phyloP scores from a whole-genome alignment of 2,329 filamentous ascomycete genomes.

The Xylaria sp. region DNA sequence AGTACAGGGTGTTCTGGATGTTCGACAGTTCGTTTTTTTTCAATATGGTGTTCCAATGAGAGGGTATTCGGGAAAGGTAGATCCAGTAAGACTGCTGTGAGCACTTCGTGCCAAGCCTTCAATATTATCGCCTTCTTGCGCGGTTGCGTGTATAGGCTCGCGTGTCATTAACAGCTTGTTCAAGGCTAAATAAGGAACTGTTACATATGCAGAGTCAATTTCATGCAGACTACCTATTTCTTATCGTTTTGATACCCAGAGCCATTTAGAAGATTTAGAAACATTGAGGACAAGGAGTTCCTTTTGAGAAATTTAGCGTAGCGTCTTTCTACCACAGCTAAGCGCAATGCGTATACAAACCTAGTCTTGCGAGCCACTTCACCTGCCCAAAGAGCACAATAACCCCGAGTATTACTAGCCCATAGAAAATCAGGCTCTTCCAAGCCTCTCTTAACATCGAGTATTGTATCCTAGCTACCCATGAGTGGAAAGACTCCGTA shows the following conservation, averaged over 20 bases:
- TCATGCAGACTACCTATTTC: background rate
- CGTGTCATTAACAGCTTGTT: background rate
- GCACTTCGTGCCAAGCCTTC: too few relatives aligned
- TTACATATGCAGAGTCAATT: background rate
- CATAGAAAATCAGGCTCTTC: constrained; percentile 20
- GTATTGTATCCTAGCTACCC: constrained; percentile 23
- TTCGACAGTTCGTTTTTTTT: background rate
- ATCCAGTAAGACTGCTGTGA: background rate
- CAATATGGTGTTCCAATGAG: background rate
- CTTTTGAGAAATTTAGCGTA: background rate
- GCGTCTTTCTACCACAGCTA: background rate
- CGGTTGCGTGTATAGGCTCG: background rate
- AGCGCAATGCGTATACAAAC: background rate
- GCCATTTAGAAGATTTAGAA: background rate
- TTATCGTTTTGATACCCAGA: background rate
- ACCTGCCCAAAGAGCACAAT: constrained; percentile 6
- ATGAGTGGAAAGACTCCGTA: constrained; percentile 30
- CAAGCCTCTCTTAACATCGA: constrained; percentile 19
- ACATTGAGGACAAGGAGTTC: background rate
- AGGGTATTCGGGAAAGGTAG: background rate
- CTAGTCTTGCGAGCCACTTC: background rate
- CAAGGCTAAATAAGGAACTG: background rate
- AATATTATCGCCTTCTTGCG: too few relatives aligned
- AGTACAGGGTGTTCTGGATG: background rate
- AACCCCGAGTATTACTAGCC: constrained; percentile 10